phyloP scores from a whole-genome alignment of 2,329 filamentous ascomycete genomes.

The Fusarium graminum region DNA sequence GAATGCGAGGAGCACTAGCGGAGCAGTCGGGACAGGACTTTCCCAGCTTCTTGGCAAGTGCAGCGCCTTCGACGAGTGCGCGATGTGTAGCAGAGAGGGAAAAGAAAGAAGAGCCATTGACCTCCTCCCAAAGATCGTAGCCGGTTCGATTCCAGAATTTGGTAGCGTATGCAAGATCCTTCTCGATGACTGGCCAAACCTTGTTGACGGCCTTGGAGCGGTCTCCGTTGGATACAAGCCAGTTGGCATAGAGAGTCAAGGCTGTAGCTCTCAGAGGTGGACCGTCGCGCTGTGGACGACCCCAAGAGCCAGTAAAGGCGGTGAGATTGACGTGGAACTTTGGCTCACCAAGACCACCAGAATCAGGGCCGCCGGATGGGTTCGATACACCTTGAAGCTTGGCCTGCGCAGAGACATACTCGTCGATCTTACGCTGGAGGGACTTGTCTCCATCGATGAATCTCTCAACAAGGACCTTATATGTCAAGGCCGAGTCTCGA shows the following conservation, averaged over 20 bases:
- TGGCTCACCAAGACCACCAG: slow-evolving; percentile 73
- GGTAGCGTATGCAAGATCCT: slow-evolving; percentile 78
- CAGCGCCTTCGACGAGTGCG: slow-evolving; percentile 72
- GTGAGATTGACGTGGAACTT: slow-evolving; percentile 76
- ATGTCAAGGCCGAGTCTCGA: slow-evolving; percentile 77
- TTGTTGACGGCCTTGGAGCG: slow-evolving; percentile 64
- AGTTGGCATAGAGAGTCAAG: slow-evolving; percentile 76
- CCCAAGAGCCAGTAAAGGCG: slow-evolving; percentile 77
- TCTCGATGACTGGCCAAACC: slow-evolving; percentile 78
- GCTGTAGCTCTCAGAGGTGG: slow-evolving; percentile 81
- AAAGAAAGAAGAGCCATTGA: slow-evolving; percentile 82
- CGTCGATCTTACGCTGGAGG: slow-evolving; percentile 71
- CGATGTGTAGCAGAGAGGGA: slow-evolving; percentile 74
- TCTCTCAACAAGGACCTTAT: slow-evolving; percentile 75
- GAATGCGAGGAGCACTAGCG: slow-evolving; percentile 73
- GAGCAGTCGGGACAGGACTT: slow-evolving; percentile 70
- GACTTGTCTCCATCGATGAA: slow-evolving; percentile 69
- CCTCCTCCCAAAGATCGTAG: slow-evolving; percentile 86
- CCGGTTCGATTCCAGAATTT: slow-evolving; percentile 74
- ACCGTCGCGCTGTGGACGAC: slow-evolving; percentile 80
- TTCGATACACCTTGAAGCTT: slow-evolving; percentile 74
- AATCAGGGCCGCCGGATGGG: slow-evolving; percentile 70
- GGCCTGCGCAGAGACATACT: slow-evolving; percentile 76
- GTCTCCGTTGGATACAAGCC: slow-evolving; percentile 74
- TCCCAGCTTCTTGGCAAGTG: slow-evolving; percentile 73